Evolutionary conservation across 495 filamentous ascomycete genomes (phyloP).

Genomic region (Neurospora sp.): DNA sequence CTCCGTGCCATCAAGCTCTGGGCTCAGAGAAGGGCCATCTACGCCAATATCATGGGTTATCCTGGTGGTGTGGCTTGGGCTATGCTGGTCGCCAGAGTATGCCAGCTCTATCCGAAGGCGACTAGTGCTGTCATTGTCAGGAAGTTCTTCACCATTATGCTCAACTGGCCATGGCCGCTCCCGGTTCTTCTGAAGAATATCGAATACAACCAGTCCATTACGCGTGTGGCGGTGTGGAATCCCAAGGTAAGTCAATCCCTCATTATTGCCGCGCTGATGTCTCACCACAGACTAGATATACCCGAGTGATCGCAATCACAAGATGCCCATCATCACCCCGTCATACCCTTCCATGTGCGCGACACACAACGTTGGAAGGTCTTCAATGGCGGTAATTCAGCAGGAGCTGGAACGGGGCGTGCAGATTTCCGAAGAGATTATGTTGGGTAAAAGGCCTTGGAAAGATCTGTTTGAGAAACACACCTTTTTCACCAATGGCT

Average conservation of each 20-base stretch:
- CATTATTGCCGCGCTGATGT: constrained; percentile 16
- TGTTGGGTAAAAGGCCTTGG: constrained; percentile 62
- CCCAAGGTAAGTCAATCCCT: constrained; percentile 53
- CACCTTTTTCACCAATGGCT: constrained; percentile 82
- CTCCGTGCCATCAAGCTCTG: constrained; percentile 89
- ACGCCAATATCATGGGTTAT: constrained; percentile 91
- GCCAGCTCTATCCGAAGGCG: constrained; percentile 93
- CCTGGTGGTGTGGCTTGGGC: constrained; percentile 97
- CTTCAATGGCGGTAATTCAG: constrained; percentile 74
- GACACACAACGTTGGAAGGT: constrained; percentile 83
- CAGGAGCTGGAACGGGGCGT: constrained; percentile 70
- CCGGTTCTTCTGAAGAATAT: constrained; percentile 84
- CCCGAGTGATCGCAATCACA: constrained; percentile 64
- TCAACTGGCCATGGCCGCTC: constrained; percentile 85
- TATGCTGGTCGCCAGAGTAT: constrained; percentile 90
- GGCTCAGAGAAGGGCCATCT: constrained; percentile 87
- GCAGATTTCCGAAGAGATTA: constrained; percentile 72
- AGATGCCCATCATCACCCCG: constrained; percentile 97
- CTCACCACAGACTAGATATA: constrained; percentile 53
- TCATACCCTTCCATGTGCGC: constrained; percentile 95
- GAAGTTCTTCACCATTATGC: constrained; percentile 91
- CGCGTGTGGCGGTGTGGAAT: constrained; percentile 73
- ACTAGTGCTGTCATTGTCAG: constrained; percentile 71
- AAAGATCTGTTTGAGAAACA: constrained; percentile 80
- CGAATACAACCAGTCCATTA: constrained; percentile 69